Evolutionary conservation across 164 flowering plant genomes (phyloP).

Genomic region (Liquidambar formosana): DNA sequence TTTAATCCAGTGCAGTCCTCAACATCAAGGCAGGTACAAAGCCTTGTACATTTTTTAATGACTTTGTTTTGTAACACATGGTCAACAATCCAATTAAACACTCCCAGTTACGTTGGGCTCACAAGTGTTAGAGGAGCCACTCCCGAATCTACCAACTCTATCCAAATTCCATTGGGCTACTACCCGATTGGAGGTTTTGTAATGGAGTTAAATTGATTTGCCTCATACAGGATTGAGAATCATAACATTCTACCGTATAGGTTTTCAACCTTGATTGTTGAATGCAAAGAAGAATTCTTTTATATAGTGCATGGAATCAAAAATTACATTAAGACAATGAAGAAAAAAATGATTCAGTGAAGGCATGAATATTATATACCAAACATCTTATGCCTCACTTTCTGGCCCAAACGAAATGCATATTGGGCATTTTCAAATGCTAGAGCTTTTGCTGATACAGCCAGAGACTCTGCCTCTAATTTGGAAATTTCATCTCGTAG

Average conservation of each 20-base stretch:
- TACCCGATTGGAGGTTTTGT: background rate
- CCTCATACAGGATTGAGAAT: slow-evolving; percentile 2
- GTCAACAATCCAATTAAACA: background rate
- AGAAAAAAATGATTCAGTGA: slow-evolving; percentile 1
- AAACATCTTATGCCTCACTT: slow-evolving; percentile 80
- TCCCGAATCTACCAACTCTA: too few species aligned
- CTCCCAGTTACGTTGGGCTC: background rate
- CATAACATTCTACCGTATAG: background rate
- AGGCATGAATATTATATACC: slow-evolving; percentile 44
- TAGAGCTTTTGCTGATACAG: slow-evolving; percentile 82
- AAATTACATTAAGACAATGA: slow-evolving; percentile 1
- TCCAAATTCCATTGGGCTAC: background rate
- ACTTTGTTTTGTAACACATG: background rate
- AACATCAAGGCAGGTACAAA: background rate
- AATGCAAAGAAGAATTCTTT: background rate
- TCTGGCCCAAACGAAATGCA: slow-evolving; percentile 87
- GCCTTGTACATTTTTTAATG: background rate
- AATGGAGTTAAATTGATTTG: too few species aligned
- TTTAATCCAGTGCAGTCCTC: background rate
- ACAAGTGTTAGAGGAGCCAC: background rate
- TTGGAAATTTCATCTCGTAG: slow-evolving; percentile 78
- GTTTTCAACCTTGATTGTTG: background rate
- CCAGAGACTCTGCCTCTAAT: slow-evolving; percentile 80
- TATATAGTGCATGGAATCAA: background rate
- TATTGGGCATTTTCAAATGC: slow-evolving; percentile 68